Evolutionary conservation across 495 filamentous ascomycete species (phyloP).

Genomic region (Penicillium canariense): DNA sequence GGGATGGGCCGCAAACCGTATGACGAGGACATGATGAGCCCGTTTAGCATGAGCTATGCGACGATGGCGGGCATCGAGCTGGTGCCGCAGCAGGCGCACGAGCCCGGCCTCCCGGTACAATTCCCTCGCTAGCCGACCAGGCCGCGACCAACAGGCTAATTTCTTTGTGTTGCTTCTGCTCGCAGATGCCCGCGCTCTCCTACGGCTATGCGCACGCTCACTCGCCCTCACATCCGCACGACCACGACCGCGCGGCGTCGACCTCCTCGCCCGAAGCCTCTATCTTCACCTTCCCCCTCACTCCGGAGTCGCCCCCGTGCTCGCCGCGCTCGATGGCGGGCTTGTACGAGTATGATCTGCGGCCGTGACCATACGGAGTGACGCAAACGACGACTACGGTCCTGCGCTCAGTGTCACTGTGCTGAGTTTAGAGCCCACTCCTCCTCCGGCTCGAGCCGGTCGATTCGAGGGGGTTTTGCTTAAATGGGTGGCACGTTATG

Average conservation of each 20-base stretch:
- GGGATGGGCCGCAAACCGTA: slow-evolving; percentile 43
- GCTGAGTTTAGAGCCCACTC: not conserved
- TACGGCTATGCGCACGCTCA: slow-evolving; percentile 74
- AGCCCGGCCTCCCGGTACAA: slow-evolving; percentile 43
- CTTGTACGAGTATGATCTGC: slow-evolving; percentile 28
- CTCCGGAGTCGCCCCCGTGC: slow-evolving; percentile 37
- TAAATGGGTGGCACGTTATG: not conserved
- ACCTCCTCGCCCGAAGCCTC: slow-evolving; percentile 35
- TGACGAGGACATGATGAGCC: slow-evolving; percentile 66
- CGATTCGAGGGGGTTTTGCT: not conserved
- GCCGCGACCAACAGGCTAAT: slow-evolving; percentile 27
- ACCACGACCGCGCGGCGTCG: slow-evolving; percentile 54
- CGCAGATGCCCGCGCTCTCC: slow-evolving; percentile 82
- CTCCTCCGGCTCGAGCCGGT: not conserved
- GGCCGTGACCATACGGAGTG: slow-evolving; percentile 1
- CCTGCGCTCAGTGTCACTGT: slow-evolving; percentile 1
- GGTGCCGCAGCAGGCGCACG: slow-evolving; percentile 40
- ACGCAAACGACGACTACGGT: not conserved
- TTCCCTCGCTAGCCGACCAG: slow-evolving; percentile 53
- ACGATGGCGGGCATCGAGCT: slow-evolving; percentile 75
- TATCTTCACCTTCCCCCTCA: slow-evolving; percentile 38
- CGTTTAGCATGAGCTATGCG: slow-evolving; percentile 74
- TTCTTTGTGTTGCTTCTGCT: slow-evolving; percentile 24
- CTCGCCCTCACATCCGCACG: not conserved
- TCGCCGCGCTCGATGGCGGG: slow-evolving; percentile 33